phyloP scores from a whole-genome alignment of 257 asterid species.

The Forsythia suspensa region DNA sequence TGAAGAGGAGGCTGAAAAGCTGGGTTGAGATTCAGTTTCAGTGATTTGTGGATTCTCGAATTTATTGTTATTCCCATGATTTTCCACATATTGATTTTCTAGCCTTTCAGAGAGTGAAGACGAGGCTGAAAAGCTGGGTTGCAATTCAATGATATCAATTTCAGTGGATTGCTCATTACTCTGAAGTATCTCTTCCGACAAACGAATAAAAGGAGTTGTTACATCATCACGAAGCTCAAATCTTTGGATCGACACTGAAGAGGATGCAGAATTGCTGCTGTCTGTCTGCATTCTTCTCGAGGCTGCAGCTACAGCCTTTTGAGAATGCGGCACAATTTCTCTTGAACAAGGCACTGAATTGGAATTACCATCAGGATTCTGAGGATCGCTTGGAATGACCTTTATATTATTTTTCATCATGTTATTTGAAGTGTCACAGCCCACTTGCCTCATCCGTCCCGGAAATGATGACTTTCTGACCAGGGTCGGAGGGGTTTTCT shows the following conservation, averaged over 20 bases:
- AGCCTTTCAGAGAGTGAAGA: constrained; percentile 37
- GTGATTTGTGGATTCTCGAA: background rate
- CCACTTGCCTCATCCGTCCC: constrained; percentile 45
- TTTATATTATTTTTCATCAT: constrained; percentile 27
- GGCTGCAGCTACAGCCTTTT: constrained; percentile 35
- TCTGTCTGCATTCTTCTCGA: constrained; percentile 57
- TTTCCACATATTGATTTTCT: constrained; percentile 28
- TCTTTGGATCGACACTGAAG: constrained; percentile 73
- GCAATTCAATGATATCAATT: constrained; percentile 32
- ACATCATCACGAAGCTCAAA: constrained; percentile 71
- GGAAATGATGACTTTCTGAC: constrained; percentile 54
- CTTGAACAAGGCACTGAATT: constrained; percentile 36
- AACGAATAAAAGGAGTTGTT: constrained; percentile 36
- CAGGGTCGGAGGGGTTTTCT: constrained; percentile 62
- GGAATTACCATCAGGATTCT: constrained; percentile 32
- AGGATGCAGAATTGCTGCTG: constrained; percentile 76
- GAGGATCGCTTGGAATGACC: constrained; percentile 34
- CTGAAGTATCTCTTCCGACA: constrained; percentile 37
- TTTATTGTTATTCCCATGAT: constrained; percentile 21
- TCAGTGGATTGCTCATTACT: constrained; percentile 39
- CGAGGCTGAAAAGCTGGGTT: constrained; percentile 27
- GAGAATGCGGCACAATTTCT: constrained; percentile 40
- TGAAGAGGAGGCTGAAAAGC: background rate
- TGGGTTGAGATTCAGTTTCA: no score
- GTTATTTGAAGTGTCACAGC: constrained; percentile 40